phyloP scores from a whole-genome alignment of 2,329 filamentous ascomycete genomes.

The Ceratocystis cubensis region DNA sequence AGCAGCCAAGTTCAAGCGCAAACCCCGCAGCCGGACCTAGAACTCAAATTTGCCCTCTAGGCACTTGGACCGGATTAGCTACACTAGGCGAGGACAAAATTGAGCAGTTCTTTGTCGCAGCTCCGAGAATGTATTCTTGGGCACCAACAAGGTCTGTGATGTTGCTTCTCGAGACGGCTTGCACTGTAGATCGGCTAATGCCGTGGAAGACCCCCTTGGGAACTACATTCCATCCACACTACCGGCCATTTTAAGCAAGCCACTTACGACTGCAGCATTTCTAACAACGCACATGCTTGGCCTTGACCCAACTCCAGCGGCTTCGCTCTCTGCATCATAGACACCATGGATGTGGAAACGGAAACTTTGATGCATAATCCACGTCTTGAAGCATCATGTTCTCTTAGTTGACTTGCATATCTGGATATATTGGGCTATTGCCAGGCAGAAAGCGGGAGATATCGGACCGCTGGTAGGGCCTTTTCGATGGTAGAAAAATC shows the following conservation, averaged over 20 bases:
- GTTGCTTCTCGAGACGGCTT: neutral
- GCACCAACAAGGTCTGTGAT: constrained; percentile 4
- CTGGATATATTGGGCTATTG: neutral
- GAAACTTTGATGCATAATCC: neutral
- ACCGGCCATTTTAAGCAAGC: neutral
- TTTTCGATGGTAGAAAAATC: neutral
- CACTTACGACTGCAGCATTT: neutral
- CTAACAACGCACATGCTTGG: neutral
- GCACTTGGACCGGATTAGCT: neutral
- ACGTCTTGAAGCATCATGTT: neutral
- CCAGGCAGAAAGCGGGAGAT: neutral
- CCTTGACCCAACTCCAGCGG: neutral
- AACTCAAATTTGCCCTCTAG: neutral
- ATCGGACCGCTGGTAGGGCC: neutral
- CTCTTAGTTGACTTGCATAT: neutral
- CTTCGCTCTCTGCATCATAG: neutral
- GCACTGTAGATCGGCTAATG: neutral
- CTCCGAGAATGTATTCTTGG: constrained; percentile 6
- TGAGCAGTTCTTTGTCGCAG: neutral
- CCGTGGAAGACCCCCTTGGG: no score
- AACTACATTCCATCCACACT: neutral
- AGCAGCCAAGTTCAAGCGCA: constrained; percentile 1
- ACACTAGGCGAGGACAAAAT: neutral
- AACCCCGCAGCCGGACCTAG: neutral
- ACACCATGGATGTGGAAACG: neutral